phyloP scores from a whole-genome alignment of 306 rosid species.

The Cotoneaster glaucophyllus region DNA sequence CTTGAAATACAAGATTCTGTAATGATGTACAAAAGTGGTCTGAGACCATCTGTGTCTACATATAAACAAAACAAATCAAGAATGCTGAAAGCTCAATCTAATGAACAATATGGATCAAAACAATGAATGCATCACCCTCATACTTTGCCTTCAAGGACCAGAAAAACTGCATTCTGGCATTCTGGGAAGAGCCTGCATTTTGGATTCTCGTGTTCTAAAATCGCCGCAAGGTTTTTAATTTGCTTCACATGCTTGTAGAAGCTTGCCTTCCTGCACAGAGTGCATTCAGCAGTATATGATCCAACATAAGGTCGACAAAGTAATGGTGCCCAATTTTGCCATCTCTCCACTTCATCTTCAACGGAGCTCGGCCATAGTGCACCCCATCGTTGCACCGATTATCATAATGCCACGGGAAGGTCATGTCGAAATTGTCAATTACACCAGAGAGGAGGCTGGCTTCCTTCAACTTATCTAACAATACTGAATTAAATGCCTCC shows the following conservation, averaged over 20 bases:
- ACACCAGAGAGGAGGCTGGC: slow-evolving; percentile 61
- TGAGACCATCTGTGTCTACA: slow-evolving; percentile 1
- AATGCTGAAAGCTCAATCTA: slow-evolving; percentile 20
- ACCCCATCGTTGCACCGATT: slow-evolving; percentile 84
- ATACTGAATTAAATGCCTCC: slow-evolving; percentile 71
- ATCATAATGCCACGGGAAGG: slow-evolving; percentile 88
- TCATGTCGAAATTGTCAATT: slow-evolving; percentile 80
- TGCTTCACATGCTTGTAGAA: neutral
- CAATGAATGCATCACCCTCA: slow-evolving; percentile 36
- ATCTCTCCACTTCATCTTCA: slow-evolving; percentile 73
- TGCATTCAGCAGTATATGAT: slow-evolving; percentile 75
- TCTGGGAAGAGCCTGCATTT: slow-evolving; percentile 1
- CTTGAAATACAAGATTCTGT: neutral
- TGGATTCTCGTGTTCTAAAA: slow-evolving; percentile 3
- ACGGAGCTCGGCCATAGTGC: slow-evolving; percentile 83
- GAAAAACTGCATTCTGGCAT: neutral
- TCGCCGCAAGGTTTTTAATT: neutral
- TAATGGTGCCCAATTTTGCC: slow-evolving; percentile 85
- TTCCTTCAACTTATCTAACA: slow-evolving; percentile 56
- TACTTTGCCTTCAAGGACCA: slow-evolving; percentile 10
- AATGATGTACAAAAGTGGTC: slow-evolving; percentile 20
- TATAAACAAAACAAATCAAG: slow-evolving; percentile 46
- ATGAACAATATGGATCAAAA: slow-evolving; percentile 3
- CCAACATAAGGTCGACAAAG: slow-evolving; percentile 83
- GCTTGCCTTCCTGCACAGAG: slow-evolving; percentile 42